Evolutionary conservation across 352 stramenopile species (phyloP), one percentile per base, ranked within the genome.

Genomic region (Globisporangium lucens): DNA sequence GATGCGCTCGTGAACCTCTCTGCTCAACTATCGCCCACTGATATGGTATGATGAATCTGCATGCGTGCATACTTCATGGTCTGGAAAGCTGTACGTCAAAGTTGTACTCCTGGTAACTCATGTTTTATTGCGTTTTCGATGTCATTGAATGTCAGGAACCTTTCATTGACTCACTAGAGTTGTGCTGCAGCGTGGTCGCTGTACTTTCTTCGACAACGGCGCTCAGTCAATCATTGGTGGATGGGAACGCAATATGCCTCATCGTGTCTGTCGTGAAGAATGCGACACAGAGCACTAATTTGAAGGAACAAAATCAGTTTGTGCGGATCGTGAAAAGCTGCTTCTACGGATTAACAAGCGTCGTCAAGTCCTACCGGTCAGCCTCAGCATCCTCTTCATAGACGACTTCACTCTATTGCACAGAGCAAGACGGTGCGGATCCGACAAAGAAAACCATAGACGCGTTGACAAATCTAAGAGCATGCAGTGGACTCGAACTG

Each of bases 161-260:
- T 13, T 79, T 74, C 20, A 49, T 61, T 4, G 75, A 81, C 33
- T 73, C 75, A 8, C 56, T 85, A 29, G 69, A 85, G 61, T 20
- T 75, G 6, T 75, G 67, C 35, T 82, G 78, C 36, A 75, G 66
- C 66, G 61, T 85, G 1, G 56, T 83, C 20, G 75, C 69, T 15
- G 65, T 71, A 27, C 62, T 85, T 20, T 56, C 75, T 3, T 72
- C 46, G 4, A 56, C 73, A 13, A 76, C 72, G 20, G 8, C 62
- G 2, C 38, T 71, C 2, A 41, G 64, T 0, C 6, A 24, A 36
- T 49, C 43, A 4, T 56, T 80, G 59, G 64, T 65, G 6, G 49
- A 76, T 12, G 61, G 67, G 20, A 47, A 63, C 15, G 57, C 64
- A 15, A 68, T 76, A 47, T 29, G 30, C 6, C 71, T 69, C 52